Conservation (phyloP, 2,329 filamentous ascomycete species). For the Cercospora citrullina region DNA sequence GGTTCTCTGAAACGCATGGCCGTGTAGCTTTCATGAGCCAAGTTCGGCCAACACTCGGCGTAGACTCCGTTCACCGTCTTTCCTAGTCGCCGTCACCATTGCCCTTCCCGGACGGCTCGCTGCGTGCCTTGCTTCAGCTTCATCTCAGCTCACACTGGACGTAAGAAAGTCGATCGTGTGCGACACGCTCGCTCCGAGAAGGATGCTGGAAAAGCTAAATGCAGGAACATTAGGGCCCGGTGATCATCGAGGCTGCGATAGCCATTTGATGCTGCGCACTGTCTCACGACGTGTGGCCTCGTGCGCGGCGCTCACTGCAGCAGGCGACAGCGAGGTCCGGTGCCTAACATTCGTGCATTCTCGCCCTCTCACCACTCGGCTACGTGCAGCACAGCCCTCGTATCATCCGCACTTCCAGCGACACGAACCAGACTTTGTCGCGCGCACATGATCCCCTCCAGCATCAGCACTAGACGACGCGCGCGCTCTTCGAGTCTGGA, state of each 20-base stretch:
- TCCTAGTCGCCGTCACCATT: background rate
- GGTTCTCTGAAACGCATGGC: constrained; percentile 8
- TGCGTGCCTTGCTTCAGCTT: constrained; percentile 17
- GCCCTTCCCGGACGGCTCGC: constrained; percentile 5
- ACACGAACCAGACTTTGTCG: background rate
- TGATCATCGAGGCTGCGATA: background rate
- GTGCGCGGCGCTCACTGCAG: background rate
- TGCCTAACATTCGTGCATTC: background rate
- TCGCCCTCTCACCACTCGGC: background rate
- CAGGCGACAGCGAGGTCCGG: background rate
- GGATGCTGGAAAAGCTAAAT: background rate
- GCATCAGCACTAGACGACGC: background rate
- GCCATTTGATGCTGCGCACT: background rate
- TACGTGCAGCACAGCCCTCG: background rate
- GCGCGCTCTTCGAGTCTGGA: background rate
- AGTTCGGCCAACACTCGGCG: background rate
- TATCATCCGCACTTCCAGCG: background rate
- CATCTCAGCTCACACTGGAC: background rate
- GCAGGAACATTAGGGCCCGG: background rate
- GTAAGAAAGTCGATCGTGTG: background rate
- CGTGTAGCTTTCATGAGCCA: background rate
- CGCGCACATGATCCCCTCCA: background rate
- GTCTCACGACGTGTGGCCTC: background rate
- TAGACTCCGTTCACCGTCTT: constrained; percentile 11
- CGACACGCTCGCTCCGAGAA: constrained; percentile 2